Conservation (phyloP, 2,329 filamentous ascomycete species). For the Colletotrichum gigasporum region DNA sequence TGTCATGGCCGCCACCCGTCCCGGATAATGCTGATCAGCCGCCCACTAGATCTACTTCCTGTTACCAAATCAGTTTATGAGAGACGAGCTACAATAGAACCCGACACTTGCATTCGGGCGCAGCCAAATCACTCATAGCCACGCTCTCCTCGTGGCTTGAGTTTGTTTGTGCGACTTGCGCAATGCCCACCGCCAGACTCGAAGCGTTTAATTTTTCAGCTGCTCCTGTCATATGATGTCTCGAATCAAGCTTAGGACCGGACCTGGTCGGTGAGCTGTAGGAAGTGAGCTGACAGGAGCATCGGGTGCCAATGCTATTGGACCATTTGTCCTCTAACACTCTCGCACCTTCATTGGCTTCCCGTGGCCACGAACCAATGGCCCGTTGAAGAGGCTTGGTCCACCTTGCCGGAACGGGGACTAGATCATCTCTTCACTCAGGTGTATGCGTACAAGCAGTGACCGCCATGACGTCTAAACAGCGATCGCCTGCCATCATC, state of each 20-base stretch:
- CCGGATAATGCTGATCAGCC: not conserved
- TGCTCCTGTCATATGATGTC: slow-evolving; percentile 21
- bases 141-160: not conserved
- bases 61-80: not conserved
- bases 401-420: not conserved
- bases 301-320: slow-evolving; percentile 14
- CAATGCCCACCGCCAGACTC: not conserved
- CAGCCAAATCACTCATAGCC: no score
- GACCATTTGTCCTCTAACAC: not conserved
- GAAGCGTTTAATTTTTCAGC: slow-evolving; percentile 1
- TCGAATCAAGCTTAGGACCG: not conserved
- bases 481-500: slow-evolving; percentile 1
- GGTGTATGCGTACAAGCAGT: slow-evolving; percentile 5
- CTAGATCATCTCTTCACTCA: not conserved
- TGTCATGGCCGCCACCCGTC: not conserved
- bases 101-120: no score
- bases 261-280: not conserved
- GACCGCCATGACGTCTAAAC: not conserved
- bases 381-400: slow-evolving; percentile 10
- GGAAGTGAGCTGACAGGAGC: not conserved
- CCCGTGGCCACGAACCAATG: not conserved
- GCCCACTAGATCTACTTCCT: not conserved
- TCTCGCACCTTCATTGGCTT: slow-evolving; percentile 6
- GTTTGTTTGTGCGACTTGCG: not conserved
- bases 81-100: no score